phyloP scores from a whole-genome alignment of 768 basidiomycete genomes.

The Gymnopilus junonius region DNA sequence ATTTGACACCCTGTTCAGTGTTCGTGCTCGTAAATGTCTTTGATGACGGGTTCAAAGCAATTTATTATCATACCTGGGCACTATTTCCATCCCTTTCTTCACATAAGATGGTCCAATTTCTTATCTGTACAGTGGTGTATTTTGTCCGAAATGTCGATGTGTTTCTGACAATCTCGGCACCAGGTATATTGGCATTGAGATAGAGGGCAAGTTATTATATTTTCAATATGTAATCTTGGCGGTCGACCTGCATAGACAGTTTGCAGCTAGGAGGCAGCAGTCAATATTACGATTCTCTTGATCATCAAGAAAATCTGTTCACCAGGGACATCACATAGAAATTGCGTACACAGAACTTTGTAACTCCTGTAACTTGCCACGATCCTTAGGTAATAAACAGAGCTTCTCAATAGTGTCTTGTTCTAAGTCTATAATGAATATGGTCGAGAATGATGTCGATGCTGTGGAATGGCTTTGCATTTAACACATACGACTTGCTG shows the following conservation, averaged over 20 bases:
- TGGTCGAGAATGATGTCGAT: neutral
- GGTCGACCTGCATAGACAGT: conserved; percentile 26
- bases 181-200: conserved; percentile 24
- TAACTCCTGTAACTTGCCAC: conserved; percentile 17
- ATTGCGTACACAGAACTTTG: conserved; percentile 17
- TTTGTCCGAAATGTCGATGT: conserved; percentile 11
- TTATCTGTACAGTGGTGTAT: conserved; percentile 29
- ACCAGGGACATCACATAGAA: conserved; percentile 20
- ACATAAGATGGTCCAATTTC: conserved; percentile 27
- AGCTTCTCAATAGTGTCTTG: conserved; percentile 17
- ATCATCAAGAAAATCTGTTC: neutral
- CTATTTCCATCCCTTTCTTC: conserved; percentile 30
- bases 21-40: neutral
- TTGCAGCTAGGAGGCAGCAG: conserved; percentile 21
- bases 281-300: neutral
- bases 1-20: conserved; percentile 49
- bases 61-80: conserved; percentile 52
- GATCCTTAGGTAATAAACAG: conserved; percentile 10
- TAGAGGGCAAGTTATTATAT: conserved; percentile 26
- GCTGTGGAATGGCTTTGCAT: neutral
- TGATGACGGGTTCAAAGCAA: neutral
- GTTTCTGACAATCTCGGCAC: conserved; percentile 28
- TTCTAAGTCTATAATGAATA: conserved; percentile 12
- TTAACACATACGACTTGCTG: conserved; percentile 10
- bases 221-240: conserved; percentile 24